Evolutionary conservation across 257 asterid species (phyloP).

Genomic region (Echium plantagineum): DNA sequence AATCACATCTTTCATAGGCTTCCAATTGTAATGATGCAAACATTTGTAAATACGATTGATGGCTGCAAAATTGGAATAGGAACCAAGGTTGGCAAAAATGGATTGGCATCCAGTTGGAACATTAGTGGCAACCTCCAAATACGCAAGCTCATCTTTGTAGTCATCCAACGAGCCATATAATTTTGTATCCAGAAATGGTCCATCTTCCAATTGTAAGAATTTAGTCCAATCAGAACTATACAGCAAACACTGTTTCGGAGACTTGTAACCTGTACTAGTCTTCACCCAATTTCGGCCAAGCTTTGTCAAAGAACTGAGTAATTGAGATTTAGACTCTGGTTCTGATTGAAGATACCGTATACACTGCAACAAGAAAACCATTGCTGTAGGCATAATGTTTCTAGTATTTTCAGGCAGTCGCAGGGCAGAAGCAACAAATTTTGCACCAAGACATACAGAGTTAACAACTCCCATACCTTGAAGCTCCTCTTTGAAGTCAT

Average conservation of each 20-base stretch:
- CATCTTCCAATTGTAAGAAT: slow-evolving; percentile 19
- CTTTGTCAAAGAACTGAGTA: slow-evolving; percentile 2
- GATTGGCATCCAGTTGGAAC: slow-evolving; percentile 16
- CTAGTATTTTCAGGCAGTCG: slow-evolving; percentile 17
- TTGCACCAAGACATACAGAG: slow-evolving; percentile 12
- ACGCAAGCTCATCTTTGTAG: slow-evolving; percentile 16
- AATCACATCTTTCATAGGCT: slow-evolving; percentile 9
- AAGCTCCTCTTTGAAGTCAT: slow-evolving; percentile 19
- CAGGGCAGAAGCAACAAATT: slow-evolving; percentile 16
- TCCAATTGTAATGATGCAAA: slow-evolving; percentile 17
- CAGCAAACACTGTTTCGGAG: slow-evolving; percentile 21
- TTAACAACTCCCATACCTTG: slow-evolving; percentile 20
- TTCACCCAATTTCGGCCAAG: slow-evolving; percentile 20
- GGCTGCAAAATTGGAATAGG: slow-evolving; percentile 8
- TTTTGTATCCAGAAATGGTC: slow-evolving; percentile 24
- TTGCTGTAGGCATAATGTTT: slow-evolving; percentile 12
- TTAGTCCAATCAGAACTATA: slow-evolving; percentile 18
- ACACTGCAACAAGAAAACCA: slow-evolving; percentile 19
- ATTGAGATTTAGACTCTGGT: neutral
- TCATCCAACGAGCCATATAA: slow-evolving; percentile 21
- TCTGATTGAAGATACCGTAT: neutral
- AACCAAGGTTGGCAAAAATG: slow-evolving; percentile 15
- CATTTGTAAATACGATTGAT: slow-evolving; percentile 22
- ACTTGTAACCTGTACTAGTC: slow-evolving; percentile 19
- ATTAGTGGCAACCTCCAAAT: slow-evolving; percentile 20